phyloP scores from a whole-genome alignment of 2,329 filamentous ascomycete species.

The Keithomyces neogunnii region DNA sequence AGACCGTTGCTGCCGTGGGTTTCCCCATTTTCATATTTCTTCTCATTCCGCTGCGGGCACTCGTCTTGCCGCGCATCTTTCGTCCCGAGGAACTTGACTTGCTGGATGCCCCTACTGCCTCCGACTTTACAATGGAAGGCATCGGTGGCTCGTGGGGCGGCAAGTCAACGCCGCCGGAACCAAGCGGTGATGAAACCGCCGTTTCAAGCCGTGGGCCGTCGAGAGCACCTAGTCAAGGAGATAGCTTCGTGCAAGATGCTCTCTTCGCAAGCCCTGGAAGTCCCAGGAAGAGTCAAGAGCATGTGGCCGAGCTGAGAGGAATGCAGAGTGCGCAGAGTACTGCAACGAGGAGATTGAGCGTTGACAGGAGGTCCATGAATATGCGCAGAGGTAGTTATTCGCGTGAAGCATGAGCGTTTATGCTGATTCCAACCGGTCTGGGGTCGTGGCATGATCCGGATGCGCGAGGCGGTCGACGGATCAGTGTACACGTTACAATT shows the following conservation, averaged over 20 bases:
- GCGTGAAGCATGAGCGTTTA: no score
- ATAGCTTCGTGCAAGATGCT: constrained; percentile 10
- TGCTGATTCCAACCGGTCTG: no score
- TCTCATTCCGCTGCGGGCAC: constrained; percentile 57
- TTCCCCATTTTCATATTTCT: constrained; percentile 68
- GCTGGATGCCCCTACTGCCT: constrained; percentile 68
- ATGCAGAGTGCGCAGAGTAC: constrained; percentile 20
- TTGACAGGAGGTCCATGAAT: constrained; percentile 9
- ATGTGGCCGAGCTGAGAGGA: constrained; percentile 25
- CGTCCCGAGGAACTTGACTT: constrained; percentile 48
- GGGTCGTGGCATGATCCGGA: no score
- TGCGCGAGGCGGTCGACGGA: no score
- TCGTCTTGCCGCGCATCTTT: constrained; percentile 56
- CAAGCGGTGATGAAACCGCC: constrained; percentile 12
- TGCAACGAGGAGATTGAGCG: constrained; percentile 19
- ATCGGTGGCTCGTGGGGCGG: constrained; percentile 55
- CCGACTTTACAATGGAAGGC: constrained; percentile 67
- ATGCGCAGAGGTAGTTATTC: not conserved
- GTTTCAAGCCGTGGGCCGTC: not conserved
- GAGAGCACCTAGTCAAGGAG: constrained; percentile 5
- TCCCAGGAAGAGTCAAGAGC: constrained; percentile 23
- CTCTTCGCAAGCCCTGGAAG: constrained; percentile 18
- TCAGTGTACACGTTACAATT: no score
- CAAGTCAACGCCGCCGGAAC: not conserved
- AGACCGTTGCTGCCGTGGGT: constrained; percentile 74